These are phyloP conservation scores for Coemansia sp. DNA, from an alignment of 192 early-diverging fungal genomes.

Conservation along the genomic window DNA sequence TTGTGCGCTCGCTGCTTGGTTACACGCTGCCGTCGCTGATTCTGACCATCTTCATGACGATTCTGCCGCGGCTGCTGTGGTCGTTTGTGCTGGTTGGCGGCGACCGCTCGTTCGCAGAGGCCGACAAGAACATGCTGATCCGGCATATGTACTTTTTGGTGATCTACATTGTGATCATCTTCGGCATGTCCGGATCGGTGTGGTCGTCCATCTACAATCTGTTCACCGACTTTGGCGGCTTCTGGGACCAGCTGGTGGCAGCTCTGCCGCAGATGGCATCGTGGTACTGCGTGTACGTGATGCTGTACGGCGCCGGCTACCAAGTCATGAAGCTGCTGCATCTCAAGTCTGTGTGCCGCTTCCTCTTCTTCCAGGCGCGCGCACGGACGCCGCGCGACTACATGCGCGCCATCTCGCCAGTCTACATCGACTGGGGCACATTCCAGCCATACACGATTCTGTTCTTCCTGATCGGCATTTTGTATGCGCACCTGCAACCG, in stretches of 20 bases:
- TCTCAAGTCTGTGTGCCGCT: conserved; percentile 60
- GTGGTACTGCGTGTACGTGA: conserved; percentile 75
- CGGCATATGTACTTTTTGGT: conserved; percentile 73
- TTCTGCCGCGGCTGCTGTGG: conserved; percentile 68
- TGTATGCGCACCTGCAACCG: conserved; percentile 74
- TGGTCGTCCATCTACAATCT: conserved; percentile 65
- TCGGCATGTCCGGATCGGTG: conserved; percentile 66
- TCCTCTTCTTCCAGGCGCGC: conserved; percentile 33
- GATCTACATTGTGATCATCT: conserved; percentile 74
- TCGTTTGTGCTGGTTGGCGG: conserved; percentile 45
- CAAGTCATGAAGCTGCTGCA: conserved; percentile 69
- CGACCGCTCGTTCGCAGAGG: conserved; percentile 40
- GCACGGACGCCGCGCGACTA: conserved; percentile 73
- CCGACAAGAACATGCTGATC: conserved; percentile 55
- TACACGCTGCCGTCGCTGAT: conserved; percentile 74
- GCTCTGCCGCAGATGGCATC: conserved; percentile 71
- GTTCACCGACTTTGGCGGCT: conserved; percentile 63
- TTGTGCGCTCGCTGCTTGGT: conserved; percentile 63
- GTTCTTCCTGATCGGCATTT: conserved; percentile 69
- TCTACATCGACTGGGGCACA: conserved; percentile 67
- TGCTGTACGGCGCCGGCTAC: conserved; percentile 70
- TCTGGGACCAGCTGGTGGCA: conserved; percentile 61
- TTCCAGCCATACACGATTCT: conserved; percentile 70
- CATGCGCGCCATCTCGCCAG: conserved; percentile 68
- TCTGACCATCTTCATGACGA: conserved; percentile 66